Base-by-base conservation (phyloP, 2,329 filamentous ascomycete genomes). In the Setomelanomma holmii region DNA sequence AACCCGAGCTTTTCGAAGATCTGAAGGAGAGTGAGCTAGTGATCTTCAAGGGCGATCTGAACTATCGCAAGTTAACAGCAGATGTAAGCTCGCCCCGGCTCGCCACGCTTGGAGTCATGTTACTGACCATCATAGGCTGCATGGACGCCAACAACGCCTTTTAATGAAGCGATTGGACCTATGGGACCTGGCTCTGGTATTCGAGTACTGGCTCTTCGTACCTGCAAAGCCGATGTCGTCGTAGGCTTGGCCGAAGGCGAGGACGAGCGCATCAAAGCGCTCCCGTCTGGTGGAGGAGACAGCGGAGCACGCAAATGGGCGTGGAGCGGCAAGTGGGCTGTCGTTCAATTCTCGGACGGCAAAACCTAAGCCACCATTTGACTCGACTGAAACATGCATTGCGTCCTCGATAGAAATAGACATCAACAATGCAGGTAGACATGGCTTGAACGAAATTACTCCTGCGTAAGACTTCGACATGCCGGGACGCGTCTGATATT, bases 31-130 rank as follows among this genome's bases (percentile, higher is more conserved):
- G 89, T 60, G 90, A 96, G 73, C 80, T 99, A 16, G 91, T 96
- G 11, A 86, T 99, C 49, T 98, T 98, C 81, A 99, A 99, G 80
- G 95, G 95, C 2, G 95, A 99, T 72, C 74, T 99, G 63, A 99
- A 99, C 78, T 99, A 98, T 76, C 83, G 95, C 55, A 99, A 99
- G 76, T 76, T 99, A 61, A 92, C 89, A 23, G 89, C 86, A 42
- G 95, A 99, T 80, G 91, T 93, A 78, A 79, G 88, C n/a, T 19
- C 17, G 27, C 42, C 16, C 27, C 27, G n/a, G n/a, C 5, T 30
- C 14, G 27, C 3, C 5, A 30, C n/a, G n/a, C n/a, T 10, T 30
- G 14, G 5, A 30, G 27, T 3, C 27, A 30, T 10, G 2, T 10
- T 30, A 30, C 27, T 30, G 27, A 30, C 27, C 14, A 4, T 30